These are phyloP conservation scores for Didymella glomerata DNA, from an alignment of 2,329 filamentous ascomycete species.

Conservation along the genomic window DNA sequence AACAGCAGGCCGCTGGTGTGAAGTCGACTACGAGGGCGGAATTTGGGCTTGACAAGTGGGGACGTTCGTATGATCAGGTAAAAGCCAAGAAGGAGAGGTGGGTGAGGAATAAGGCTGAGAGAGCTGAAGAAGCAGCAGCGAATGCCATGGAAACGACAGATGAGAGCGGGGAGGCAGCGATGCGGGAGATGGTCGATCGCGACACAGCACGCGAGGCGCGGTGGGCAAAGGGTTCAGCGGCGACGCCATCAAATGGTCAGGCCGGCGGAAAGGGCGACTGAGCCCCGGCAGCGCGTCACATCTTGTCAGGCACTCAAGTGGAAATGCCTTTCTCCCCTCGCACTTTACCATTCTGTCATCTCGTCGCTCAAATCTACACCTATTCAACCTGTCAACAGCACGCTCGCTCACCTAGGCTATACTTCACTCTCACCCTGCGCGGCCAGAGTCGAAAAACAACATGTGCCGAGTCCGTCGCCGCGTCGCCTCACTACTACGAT, in stretches of 20 bases:
- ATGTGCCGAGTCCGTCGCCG: too few species aligned
- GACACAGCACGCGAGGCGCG: not conserved
- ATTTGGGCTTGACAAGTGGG: not conserved
- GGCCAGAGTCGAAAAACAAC: too few species aligned
- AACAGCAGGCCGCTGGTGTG: not conserved
- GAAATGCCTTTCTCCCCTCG: too few species aligned
- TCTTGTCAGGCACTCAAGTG: not conserved
- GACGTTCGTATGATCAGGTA: not conserved
- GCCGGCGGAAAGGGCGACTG: not conserved
- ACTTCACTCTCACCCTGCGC: too few species aligned
- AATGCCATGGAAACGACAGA: not conserved
- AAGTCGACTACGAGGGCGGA: not conserved
- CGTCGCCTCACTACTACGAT: too few species aligned
- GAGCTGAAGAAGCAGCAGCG: not conserved
- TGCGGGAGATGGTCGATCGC: not conserved
- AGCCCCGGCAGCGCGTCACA: not conserved
- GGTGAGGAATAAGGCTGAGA: not conserved
- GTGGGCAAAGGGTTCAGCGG: not conserved
- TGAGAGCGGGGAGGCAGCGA: not conserved
- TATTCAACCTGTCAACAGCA: too few species aligned
- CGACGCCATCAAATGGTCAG: not conserved
- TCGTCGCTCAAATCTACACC: too few species aligned
- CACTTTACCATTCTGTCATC: too few species aligned
- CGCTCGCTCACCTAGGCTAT: too few species aligned
- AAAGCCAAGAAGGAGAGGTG: not conserved